Base-by-base conservation (phyloP, 1,139 yeast genomes). In the Zygosaccharomyces pseudobailii region DNA sequence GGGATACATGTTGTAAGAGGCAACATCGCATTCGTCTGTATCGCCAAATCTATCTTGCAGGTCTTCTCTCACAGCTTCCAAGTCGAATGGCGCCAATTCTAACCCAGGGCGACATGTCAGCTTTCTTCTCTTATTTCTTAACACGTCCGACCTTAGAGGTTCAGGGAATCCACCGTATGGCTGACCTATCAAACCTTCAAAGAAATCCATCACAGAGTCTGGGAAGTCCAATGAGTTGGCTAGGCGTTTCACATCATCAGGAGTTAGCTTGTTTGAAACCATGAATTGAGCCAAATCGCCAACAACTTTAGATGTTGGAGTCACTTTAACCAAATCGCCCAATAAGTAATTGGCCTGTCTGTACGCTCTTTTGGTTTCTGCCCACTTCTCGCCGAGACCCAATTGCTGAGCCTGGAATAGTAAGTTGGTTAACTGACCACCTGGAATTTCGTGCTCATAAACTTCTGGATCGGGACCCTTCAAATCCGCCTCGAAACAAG, bases 161-260 rank as follows among this genome's bases (percentile, higher is more conserved):
- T 92, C 99, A 46, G 98, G 98, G 95, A 94, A 92, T 6, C 99
- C 99, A 58, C 98, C 98, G 67, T 87, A 89, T 60, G 99, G 99
- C 62, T 92, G 92, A 66, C 99, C 99, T 89, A 94, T 92, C 66
- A 92, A 78, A 61, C 99, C 99, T 75, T 94, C 96, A 80, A 92
- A 89, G 78, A 92, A 92, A 72, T 94, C 98, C 66, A 92, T 78
- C 30, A 92, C 96, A 17, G 97, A 90, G 64, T 85, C 97, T 50
- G 99, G 99, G 95, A 92, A 92, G 71, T 92, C 97, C 62, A 92
- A 79, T 58, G 88, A 88, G 44, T 80, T 73, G 2, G 98, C 98
- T 63, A 92, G 79, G 65, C 84, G 85, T 67, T 75, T 74, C 51
- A 94, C 95, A 65, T 92, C 99, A 63, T 86, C 88, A 48, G 85